Evolutionary conservation across 352 stramenopile genomes (phyloP).

Genomic region (Globisporangium carolinianum): DNA sequence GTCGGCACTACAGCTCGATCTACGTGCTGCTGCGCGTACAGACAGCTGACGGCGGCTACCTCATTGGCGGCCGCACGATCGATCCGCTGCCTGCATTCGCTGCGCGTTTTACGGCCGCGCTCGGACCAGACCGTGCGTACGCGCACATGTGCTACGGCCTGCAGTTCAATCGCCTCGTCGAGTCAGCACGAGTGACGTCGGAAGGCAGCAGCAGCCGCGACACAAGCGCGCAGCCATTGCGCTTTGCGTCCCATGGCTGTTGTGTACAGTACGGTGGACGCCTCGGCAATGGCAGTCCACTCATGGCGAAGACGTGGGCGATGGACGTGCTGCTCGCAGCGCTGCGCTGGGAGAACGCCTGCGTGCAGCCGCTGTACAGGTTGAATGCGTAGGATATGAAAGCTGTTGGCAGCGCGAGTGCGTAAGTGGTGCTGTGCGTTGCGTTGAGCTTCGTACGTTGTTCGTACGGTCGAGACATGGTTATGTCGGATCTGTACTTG

Average conservation of each 20-base stretch:
- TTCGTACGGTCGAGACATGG: no score
- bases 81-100: constrained; percentile 19
- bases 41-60: constrained; percentile 12
- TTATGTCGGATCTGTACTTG: no score
- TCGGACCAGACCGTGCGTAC: constrained; percentile 9
- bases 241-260: background rate
- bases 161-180: constrained; percentile 11
- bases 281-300: constrained; percentile 12
- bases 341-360: constrained; percentile 25
- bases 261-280: constrained; percentile 17
- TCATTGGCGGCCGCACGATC: constrained; percentile 19
- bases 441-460: no score
- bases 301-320: constrained; percentile 25
- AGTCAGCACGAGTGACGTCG: constrained; percentile 1
- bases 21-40: constrained; percentile 13
- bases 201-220: background rate
- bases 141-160: constrained; percentile 22
- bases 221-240: no score
- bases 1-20: constrained; percentile 14
- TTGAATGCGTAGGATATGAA: background rate
- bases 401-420: no score
- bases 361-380: constrained; percentile 2
- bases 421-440: no score
- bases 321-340: constrained; percentile 23
- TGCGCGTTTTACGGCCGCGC: constrained; percentile 6